Percentiles rank a stretch among this genome's conserved stretches.
These are phyloP conservation scores for Avicennia marina DNA, from an alignment of 257 asterid genomes.

Conservation along the genomic window DNA sequence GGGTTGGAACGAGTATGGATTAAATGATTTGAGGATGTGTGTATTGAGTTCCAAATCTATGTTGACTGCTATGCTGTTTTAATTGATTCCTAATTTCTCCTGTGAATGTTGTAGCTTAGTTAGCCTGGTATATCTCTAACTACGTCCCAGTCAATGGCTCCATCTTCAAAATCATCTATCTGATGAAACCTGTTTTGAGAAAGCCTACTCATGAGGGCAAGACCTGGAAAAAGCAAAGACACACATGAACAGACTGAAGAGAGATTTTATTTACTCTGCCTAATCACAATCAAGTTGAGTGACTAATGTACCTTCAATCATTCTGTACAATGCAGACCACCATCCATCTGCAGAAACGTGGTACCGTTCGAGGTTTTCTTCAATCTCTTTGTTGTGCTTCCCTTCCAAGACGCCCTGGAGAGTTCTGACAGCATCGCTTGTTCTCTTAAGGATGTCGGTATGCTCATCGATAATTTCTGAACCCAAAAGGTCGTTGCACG, in stretches of 20 bases:
- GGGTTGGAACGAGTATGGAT: no score
- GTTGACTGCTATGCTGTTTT: no score
- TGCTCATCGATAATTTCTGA: slow-evolving; percentile 52
- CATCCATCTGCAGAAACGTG: slow-evolving; percentile 72
- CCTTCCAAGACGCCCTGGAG: slow-evolving; percentile 89
- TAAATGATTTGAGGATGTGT: no score
- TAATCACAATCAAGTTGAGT: not conserved
- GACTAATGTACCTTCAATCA: slow-evolving; percentile 67
- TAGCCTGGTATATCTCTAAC: slow-evolving; percentile 15
- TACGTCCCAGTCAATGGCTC: slow-evolving; percentile 62
- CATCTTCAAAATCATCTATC: slow-evolving; percentile 41
- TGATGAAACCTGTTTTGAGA: slow-evolving; percentile 42
- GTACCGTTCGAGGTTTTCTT: slow-evolving; percentile 65
- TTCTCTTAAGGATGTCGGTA: slow-evolving; percentile 51
- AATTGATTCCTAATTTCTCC: no score
- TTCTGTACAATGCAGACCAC: slow-evolving; percentile 87
- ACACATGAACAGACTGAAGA: no score
- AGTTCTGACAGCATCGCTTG: slow-evolving; percentile 86
- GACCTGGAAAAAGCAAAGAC: slow-evolving; percentile 38
- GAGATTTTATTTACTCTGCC: no score
- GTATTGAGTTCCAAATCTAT: no score
- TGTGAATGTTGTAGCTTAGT: no score
- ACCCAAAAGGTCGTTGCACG: slow-evolving; percentile 71
- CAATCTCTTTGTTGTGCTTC: slow-evolving; percentile 66
- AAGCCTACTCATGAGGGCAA: slow-evolving; percentile 63